Evolutionary conservation across 768 basidiomycete genomes (phyloP).

Genomic region (Daedaleopsis nitida): DNA sequence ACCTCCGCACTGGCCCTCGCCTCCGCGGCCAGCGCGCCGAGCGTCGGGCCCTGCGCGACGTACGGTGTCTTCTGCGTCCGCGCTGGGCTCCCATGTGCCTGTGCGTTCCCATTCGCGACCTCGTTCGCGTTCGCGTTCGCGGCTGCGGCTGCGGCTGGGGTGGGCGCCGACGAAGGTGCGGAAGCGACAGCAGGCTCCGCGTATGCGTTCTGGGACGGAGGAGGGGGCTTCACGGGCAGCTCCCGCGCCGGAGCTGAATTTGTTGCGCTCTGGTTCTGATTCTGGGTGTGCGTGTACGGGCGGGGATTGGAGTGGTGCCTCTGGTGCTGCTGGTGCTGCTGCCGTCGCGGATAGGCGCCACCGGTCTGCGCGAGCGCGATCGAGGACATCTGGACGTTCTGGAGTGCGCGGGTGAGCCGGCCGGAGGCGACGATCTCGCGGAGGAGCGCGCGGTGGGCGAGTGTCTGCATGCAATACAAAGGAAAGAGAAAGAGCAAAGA

Average conservation of each 20-base stretch:
- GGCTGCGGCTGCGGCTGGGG: neutral
- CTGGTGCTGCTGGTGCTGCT: slow-evolving; percentile 2
- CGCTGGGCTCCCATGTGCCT: neutral
- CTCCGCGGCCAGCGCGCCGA: neutral
- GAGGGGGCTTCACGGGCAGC: too few relatives aligned
- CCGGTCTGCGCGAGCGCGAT: neutral
- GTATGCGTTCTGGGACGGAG: too few relatives aligned
- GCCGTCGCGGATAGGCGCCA: slow-evolving; percentile 1
- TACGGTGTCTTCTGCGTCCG: neutral
- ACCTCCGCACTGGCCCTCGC: neutral
- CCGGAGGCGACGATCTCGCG: slow-evolving; percentile 24
- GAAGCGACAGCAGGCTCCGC: too few relatives aligned
- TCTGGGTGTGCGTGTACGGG: too few relatives aligned
- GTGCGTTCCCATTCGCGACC: neutral
- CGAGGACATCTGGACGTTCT: slow-evolving; percentile 2
- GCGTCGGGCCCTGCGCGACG: neutral
- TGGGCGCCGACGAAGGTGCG: too few relatives aligned
- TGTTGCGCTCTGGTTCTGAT: too few relatives aligned
- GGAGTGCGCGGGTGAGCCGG: slow-evolving; percentile 11
- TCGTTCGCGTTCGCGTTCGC: neutral
- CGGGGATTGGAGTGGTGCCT: too few relatives aligned
- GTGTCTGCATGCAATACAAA: slow-evolving; percentile 8
- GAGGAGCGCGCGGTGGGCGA: slow-evolving; percentile 16
- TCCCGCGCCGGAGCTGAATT: too few relatives aligned
- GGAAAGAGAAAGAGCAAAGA: neutral